Base-by-base conservation (phyloP, 768 basidiomycete species). In the Lactarius trivialis region DNA sequence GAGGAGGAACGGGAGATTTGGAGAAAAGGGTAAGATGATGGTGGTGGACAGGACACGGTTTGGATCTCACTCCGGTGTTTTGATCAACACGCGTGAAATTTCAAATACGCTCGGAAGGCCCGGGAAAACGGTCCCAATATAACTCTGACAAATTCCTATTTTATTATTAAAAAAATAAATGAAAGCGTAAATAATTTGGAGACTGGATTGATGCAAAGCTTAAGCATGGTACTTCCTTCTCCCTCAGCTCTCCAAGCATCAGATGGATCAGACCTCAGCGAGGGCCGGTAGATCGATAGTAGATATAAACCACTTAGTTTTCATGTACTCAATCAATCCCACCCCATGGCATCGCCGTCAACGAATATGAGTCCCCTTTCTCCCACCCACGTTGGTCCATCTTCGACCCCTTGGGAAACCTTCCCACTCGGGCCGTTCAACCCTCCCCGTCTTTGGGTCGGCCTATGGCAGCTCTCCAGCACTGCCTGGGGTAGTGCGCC, bases 401-500 rank as follows among this genome's bases (percentile, higher is more conserved):
- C 51, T 55, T n/a, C 43, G 43, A 59, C 39, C 32, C 51, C 2
- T 15, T 60, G 57, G 30, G 65, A 86, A 72, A 79, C 78, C 0
- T 82, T 83, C 65, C 72, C 70, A 24, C 77, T 88, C 26, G 88
- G 87, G 17, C 80, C 81, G 5, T 79, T 83, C 67, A 68, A 69
- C 26, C 79, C 78, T 21, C 85, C 89, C 37, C 82, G 89, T 58
- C 70, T 91, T 58, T 89, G 87, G 85, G 82, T 80, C 7, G 89
- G 89, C 11, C 79, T 93, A 3, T 93, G 91, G 91, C 91, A 93
- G 65, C 81, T 93, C 39, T 91, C 91, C 12, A 88, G 88, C 70
- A 88, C 85, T 55, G 89, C 90, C 2, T 93, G 91, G 91, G 91
- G 91, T 21, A 86, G 81, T 52, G 87, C 87, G 2, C 78, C 87